Conservation (phyloP, 1,284 basidiomycete genomes). For the Kwoniella shivajii region DNA sequence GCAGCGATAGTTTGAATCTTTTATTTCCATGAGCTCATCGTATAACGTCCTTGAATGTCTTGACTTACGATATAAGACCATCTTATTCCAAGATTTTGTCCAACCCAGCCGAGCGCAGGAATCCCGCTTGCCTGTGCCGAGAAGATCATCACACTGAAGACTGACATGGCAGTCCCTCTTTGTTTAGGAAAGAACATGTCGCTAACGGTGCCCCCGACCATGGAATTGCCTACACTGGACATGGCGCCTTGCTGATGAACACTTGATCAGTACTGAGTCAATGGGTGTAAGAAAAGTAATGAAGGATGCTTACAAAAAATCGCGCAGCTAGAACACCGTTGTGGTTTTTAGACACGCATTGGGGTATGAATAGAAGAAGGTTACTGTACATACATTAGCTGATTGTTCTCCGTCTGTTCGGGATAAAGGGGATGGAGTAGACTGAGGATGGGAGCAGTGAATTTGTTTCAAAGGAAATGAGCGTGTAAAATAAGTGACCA, state of each 20-base stretch:
- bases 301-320: constrained; percentile 32
- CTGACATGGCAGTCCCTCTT: constrained; percentile 54
- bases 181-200: constrained; percentile 47
- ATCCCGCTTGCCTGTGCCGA: constrained; percentile 44
- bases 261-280: background rate
- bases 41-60: background rate
- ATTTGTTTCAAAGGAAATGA: too few species aligned
- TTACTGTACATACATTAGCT: constrained; percentile 15
- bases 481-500: too few species aligned
- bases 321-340: constrained; percentile 48
- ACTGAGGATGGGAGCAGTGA: too few species aligned
- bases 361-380: constrained; percentile 50
- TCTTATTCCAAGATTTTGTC: constrained; percentile 30
- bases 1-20: constrained; percentile 36
- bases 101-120: constrained; percentile 35
- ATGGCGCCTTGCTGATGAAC: constrained; percentile 38
- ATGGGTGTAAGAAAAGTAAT: background rate
- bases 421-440: background rate
- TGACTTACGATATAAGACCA: constrained; percentile 47
- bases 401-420: background rate
- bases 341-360: constrained; percentile 41
- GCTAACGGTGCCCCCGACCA: constrained; percentile 52
- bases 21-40: too few species aligned
- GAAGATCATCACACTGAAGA: constrained; percentile 53
- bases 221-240: constrained; percentile 41